These are phyloP conservation scores for Cunninghamia lanceolata DNA, from an alignment of 75 land plant genomes.

Conservation along the genomic window DNA sequence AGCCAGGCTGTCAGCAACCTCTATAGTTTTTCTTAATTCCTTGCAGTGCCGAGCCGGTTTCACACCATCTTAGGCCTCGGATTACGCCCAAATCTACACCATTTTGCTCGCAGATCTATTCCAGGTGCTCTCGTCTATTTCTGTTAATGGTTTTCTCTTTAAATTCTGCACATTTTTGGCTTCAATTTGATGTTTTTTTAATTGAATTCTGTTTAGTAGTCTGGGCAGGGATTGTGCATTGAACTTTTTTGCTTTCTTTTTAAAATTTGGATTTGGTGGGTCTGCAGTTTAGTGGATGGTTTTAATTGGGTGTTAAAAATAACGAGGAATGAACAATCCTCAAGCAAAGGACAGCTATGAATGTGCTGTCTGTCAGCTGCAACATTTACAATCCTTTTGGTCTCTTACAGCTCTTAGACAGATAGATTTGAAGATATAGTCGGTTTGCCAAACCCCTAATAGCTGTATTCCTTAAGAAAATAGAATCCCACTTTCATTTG, in stretches of 20 bases:
- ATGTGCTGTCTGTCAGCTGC: constrained; percentile 6
- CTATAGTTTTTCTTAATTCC: constrained; percentile 16
- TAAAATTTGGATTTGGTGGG: constrained; percentile 7
- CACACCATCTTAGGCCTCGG: constrained; percentile 1
- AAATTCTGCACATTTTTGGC: neutral
- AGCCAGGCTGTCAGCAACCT: constrained; percentile 65
- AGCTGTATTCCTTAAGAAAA: neutral
- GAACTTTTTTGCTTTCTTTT: neutral
- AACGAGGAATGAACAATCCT: neutral
- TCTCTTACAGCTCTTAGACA: constrained; percentile 5
- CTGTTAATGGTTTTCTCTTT: neutral
- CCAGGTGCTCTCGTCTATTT: neutral
- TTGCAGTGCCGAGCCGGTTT: neutral
- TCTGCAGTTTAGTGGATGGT: neutral
- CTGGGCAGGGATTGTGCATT: neutral
- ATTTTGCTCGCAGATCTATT: neutral
- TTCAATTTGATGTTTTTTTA: neutral
- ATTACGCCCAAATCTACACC: neutral
- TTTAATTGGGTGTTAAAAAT: constrained; percentile 1
- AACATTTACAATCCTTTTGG: constrained; percentile 1
- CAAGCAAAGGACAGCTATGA: constrained; percentile 5
- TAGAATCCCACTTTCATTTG: neutral
- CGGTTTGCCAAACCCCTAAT: constrained; percentile 1
- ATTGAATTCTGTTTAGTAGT: neutral
- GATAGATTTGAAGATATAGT: neutral